Evolutionary conservation across 139 green algal genomes (phyloP).

Genomic region (Pleodorina starrii): DNA sequence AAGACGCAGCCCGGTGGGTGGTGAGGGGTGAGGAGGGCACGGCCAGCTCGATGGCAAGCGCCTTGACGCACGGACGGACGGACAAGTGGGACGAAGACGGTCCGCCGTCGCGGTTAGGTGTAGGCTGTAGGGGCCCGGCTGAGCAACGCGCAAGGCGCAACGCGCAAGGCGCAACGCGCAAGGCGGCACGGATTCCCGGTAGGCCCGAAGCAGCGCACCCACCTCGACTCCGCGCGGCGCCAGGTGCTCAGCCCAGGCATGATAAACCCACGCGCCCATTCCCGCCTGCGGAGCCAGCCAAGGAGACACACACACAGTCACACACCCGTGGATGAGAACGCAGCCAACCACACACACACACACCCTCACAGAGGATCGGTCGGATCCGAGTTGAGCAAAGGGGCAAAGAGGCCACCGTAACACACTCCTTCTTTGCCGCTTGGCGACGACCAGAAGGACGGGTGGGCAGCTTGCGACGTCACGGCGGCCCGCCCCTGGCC

Average conservation of each 20-base stretch:
- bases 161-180: no score
- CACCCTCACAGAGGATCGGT: background rate
- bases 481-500: background rate
- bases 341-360: background rate
- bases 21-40: background rate
- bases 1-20: background rate
- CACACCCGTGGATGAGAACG: no score
- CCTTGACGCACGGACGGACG: background rate
- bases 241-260: constrained; percentile 55
- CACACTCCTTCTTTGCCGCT: no score
- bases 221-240: constrained; percentile 4
- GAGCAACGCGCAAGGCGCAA: no score
- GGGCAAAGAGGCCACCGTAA: no score
- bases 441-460: background rate
- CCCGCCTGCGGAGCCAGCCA: constrained; percentile 50
- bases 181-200: background rate
- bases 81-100: no score
- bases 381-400: no score
- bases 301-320: background rate
- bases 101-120: background rate
- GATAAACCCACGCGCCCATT: constrained; percentile 66
- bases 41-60: background rate
- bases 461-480: background rate
- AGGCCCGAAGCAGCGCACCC: background rate
- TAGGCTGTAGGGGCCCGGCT: no score